Evolutionary conservation across 2,329 filamentous ascomycete species (phyloP), one percentile per base, ranked within the genome.

Genomic region (Nothophaeocryptopus gaeumannii): DNA sequence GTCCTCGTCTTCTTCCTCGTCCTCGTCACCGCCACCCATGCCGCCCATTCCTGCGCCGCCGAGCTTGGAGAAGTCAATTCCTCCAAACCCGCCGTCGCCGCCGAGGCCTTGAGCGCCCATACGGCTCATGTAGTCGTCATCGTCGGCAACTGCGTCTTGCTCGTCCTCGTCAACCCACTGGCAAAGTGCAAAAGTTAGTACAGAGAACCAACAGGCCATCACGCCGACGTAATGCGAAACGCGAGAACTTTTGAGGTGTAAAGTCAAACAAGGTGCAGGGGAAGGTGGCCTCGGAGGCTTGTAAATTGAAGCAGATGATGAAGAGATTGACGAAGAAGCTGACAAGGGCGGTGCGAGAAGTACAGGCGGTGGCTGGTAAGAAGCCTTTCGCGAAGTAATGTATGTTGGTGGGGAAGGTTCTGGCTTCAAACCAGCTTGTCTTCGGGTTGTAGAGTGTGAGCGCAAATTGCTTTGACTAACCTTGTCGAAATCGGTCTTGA

Each of bases 401-500:
- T 5, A 13, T 20, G 38, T 42, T 39, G 48, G 42, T 32, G 47
- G 41, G 9, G 32, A 31, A n/a, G 34, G 33, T 31, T 33, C 30
- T 33, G 35, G 20, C 31, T 35, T 33, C n/a, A 30, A 12, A 10
- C 13, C 20, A 16, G 33, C 12, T 26, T 26, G 20, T 26, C 20
- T 26, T 26, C 20, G 20, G 20, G 3, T 26, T 26, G 20, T 26
- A 7, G 20, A 26, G 20, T 26, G 20, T 26, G 20, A 26, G 20
- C 20, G 20, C 20, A 26, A 26, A 26, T 26, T 26, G 20, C 20
- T 4, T 30, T 16, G 20, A 63, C 78, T 53, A 70, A 86, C 83
- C 86, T 96, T 96, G 78, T 96, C 91, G 65, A 99, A 99, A 77
- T 99, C 87, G 59, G 93, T 97, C 85, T 96, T 96, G 67, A 99